Percentiles rank a stretch among this genome's conserved stretches.
phyloP scores from a whole-genome alignment of 441 rosid genomes.

The California macrophylla region DNA sequence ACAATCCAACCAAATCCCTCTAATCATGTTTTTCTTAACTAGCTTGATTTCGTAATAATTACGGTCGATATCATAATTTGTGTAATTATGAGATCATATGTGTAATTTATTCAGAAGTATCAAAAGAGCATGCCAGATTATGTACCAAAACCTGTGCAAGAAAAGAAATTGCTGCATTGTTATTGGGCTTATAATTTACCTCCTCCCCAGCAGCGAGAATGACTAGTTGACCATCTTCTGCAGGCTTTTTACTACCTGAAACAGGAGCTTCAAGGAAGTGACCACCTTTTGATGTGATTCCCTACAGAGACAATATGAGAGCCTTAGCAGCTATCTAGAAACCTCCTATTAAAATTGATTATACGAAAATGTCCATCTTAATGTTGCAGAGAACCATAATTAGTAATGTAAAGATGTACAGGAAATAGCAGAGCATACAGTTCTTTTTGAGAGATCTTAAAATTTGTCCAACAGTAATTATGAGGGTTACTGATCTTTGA shows the following conservation, averaged over 20 bases:
- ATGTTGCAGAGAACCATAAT: neutral
- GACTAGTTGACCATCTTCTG: conserved; percentile 87
- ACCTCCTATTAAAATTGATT: neutral
- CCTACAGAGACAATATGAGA: conserved; percentile 34
- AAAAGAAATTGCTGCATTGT: conserved; percentile 6
- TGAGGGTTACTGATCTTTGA: neutral
- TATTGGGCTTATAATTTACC: conserved; percentile 29
- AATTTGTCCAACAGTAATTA: neutral
- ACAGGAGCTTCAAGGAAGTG: conserved; percentile 84
- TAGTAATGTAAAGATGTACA: neutral
- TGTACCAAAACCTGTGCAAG: neutral
- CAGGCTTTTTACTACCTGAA: conserved; percentile 93
- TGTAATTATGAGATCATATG: too few relatives aligned
- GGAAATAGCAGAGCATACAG: neutral
- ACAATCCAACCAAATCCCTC: too few relatives aligned
- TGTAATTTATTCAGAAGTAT: neutral
- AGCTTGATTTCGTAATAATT: too few relatives aligned
- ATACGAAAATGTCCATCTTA: neutral
- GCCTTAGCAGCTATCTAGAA: neutral
- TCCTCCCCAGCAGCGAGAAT: conserved; percentile 93
- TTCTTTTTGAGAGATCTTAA: neutral
- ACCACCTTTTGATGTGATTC: conserved; percentile 65
- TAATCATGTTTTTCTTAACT: too few relatives aligned
- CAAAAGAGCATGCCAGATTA: neutral
- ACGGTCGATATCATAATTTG: too few relatives aligned